A percentile compares a stretch with the other conserved stretches of the same genome.
Conservation (phyloP, 2,329 filamentous ascomycete species). For the Thelonectria rubi region DNA sequence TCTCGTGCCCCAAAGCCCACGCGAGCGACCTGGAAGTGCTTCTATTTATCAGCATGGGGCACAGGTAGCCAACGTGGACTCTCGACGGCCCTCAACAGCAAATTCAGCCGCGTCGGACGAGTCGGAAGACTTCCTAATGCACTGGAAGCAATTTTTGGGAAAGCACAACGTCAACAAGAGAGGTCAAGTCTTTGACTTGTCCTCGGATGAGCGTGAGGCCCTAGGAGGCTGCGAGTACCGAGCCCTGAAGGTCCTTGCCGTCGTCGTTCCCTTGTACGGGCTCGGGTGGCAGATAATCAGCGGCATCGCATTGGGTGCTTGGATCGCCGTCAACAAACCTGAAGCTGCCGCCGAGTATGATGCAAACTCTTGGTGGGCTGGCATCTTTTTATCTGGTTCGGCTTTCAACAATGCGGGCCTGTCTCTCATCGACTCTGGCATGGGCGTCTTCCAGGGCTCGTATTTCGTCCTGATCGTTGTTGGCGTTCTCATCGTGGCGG, state of each 20-base stretch:
- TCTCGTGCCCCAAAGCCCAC: conserved; percentile 17
- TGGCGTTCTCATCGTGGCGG: conserved; percentile 68
- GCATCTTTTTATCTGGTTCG: conserved; percentile 72
- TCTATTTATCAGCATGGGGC: conserved; percentile 38
- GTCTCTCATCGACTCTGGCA: conserved; percentile 72
- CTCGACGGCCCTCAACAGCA: conserved; percentile 32
- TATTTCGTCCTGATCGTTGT: conserved; percentile 63
- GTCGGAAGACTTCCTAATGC: conserved; percentile 41
- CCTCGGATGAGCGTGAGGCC: conserved; percentile 61
- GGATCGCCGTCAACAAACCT: conserved; percentile 63
- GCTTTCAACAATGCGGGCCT: conserved; percentile 79
- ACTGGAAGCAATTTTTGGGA: conserved; percentile 49
- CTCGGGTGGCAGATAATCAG: conserved; percentile 67
- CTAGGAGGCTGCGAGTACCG: conserved; percentile 72
- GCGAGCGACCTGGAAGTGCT: conserved; percentile 18
- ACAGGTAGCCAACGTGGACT: conserved; percentile 4
- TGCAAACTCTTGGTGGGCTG: conserved; percentile 73
- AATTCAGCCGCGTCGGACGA: conserved; percentile 36
- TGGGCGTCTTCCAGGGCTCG: conserved; percentile 66
- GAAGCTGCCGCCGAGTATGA: conserved; percentile 61
- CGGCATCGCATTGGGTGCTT: conserved; percentile 67
- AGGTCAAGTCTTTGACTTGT: conserved; percentile 63
- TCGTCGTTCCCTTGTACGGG: conserved; percentile 69
- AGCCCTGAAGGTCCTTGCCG: conserved; percentile 66
- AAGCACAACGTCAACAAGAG: conserved; percentile 58